Percentiles rank a stretch among this genome's conserved stretches.
Conservation (phyloP, 495 filamentous ascomycete genomes). For the Platismatia glauca region DNA sequence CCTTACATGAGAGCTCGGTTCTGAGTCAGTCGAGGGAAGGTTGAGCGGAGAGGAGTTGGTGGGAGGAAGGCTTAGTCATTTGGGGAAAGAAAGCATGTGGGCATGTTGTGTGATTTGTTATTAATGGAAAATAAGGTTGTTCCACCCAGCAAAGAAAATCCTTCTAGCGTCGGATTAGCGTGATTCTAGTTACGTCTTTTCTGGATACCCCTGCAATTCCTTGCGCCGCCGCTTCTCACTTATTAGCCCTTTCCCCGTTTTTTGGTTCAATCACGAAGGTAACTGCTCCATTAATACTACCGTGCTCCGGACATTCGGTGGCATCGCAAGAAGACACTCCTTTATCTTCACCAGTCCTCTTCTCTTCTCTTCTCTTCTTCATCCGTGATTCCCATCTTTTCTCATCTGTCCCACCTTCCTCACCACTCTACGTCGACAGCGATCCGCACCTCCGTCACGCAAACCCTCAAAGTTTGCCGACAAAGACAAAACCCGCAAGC, state of each 20-base stretch:
- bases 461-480: not conserved
- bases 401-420: not conserved
- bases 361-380: not conserved
- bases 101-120: not conserved
- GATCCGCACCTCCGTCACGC: not conserved
- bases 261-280: not conserved
- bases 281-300: slow-evolving; percentile 1
- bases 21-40: not conserved
- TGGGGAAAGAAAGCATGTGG: not conserved
- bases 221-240: slow-evolving; percentile 6
- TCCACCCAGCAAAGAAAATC: slow-evolving; percentile 10
- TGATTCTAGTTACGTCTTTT: not conserved
- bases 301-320: slow-evolving; percentile 4
- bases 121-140: slow-evolving; percentile 9
- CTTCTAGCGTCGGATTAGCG: slow-evolving; percentile 5
- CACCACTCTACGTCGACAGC: not conserved
- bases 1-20: not conserved
- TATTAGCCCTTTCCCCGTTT: slow-evolving; percentile 1
- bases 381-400: not conserved
- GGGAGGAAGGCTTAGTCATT: not conserved
- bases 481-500: not conserved
- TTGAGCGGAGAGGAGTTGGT: not conserved
- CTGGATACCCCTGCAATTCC: not conserved
- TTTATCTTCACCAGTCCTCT: not conserved
- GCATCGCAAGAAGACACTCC: slow-evolving; percentile 5